Evolutionary conservation across 2,329 filamentous ascomycete species (phyloP).

Genomic region (Aspergillus ustus): DNA sequence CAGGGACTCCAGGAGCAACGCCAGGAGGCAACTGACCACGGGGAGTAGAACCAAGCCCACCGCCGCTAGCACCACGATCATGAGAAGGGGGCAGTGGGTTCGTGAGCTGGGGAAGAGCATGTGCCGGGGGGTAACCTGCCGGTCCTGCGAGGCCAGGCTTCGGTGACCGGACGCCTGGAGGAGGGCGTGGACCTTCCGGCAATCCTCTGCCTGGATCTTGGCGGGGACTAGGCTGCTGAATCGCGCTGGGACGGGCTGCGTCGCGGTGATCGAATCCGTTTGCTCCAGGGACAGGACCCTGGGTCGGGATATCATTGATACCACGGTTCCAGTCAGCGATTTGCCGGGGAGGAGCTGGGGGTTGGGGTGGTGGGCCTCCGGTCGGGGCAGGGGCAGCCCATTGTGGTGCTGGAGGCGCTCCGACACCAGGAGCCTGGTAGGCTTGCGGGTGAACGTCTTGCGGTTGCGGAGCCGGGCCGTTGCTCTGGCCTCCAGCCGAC

Average conservation of each 20-base stretch:
- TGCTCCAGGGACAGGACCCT: conserved; percentile 52
- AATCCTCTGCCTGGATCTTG: conserved; percentile 73
- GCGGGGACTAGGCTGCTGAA: conserved; percentile 76
- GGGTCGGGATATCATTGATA: conserved; percentile 76
- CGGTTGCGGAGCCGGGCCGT: conserved; percentile 73
- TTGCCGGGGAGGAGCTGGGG: conserved; percentile 68
- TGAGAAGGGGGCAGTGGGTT: conserved; percentile 51
- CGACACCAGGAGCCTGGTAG: conserved; percentile 82
- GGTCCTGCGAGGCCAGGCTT: conserved; percentile 61
- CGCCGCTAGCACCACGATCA: conserved; percentile 41
- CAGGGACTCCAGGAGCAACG: conserved; percentile 46
- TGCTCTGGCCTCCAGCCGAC: conserved; percentile 71
- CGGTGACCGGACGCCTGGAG: conserved; percentile 63
- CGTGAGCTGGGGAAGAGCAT: conserved; percentile 57
- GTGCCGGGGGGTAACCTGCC: conserved; percentile 54
- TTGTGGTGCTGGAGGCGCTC: conserved; percentile 82
- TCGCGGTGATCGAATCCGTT: conserved; percentile 85
- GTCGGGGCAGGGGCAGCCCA: conserved; percentile 76
- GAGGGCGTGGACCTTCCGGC: conserved; percentile 64
- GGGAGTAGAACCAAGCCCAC: conserved; percentile 39
- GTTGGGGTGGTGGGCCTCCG: conserved; percentile 55
- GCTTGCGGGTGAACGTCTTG: conserved; percentile 96
- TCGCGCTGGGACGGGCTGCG: conserved; percentile 67
- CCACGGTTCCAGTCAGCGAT: conserved; percentile 66
- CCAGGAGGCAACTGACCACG: conserved; percentile 51